Conservation (phyloP, 1,284 basidiomycete species). For the Cronartium quercuum region DNA sequence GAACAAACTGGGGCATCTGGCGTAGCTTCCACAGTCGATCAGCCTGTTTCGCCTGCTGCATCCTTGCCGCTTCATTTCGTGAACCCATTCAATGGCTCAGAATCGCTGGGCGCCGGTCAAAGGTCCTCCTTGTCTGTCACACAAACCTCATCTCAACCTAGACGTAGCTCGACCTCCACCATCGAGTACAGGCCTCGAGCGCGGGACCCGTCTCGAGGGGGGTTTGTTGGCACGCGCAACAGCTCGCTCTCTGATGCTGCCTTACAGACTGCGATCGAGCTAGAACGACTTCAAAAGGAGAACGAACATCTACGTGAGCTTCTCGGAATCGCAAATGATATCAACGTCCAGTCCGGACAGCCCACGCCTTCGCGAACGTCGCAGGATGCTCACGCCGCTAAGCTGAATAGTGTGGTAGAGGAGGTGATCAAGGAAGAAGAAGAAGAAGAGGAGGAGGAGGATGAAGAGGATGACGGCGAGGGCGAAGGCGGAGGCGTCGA, state of each 20-base stretch:
- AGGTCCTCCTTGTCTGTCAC: not conserved
- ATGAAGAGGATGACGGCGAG: not conserved
- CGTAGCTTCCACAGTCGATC: not conserved
- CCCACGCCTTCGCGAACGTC: not conserved
- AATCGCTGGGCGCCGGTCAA: constrained; percentile 39
- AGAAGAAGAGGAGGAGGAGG: constrained; percentile 8
- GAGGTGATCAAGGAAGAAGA: constrained; percentile 27
- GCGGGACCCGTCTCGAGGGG: constrained; percentile 25
- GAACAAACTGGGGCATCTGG: constrained; percentile 14
- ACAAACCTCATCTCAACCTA: not conserved
- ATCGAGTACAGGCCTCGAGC: constrained; percentile 28
- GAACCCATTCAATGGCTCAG: constrained; percentile 12
- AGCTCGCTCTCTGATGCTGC: constrained; percentile 63
- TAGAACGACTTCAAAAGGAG: constrained; percentile 68
- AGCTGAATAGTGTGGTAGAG: constrained; percentile 4
- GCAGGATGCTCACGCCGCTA: not conserved
- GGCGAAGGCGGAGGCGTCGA: not conserved
- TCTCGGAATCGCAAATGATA: constrained; percentile 57
- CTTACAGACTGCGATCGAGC: constrained; percentile 73
- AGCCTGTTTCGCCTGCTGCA: not conserved
- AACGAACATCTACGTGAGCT: constrained; percentile 68
- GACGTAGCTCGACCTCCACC: constrained; percentile 13
- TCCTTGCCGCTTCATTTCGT: not conserved
- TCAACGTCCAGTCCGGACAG: not conserved
- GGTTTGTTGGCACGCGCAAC: constrained; percentile 27